phyloP scores from a whole-genome alignment of 805 yeast species.

The Barnettozyma siamensis region DNA sequence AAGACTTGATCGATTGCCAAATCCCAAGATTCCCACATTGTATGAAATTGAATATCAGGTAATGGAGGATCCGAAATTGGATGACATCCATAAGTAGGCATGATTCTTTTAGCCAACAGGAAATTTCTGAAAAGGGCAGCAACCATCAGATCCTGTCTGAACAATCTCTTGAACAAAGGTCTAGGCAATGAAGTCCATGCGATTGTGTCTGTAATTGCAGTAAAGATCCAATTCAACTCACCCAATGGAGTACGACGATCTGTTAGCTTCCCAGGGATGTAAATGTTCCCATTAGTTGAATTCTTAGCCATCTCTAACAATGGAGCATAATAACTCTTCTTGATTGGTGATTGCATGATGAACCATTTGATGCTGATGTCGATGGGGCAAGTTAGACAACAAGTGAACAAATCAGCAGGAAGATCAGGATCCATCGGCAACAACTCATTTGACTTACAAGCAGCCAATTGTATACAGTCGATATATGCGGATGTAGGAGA shows the following conservation, averaged over 20 bases:
- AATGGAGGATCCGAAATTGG: conserved; percentile 92
- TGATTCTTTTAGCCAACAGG: conserved; percentile 82
- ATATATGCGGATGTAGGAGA: conserved; percentile 48
- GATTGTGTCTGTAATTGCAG: conserved; percentile 95
- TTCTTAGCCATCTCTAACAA: conserved; percentile 31
- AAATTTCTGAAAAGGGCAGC: conserved; percentile 95
- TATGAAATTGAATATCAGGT: conserved; percentile 79
- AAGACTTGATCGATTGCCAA: conserved; percentile 92
- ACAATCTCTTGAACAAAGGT: conserved; percentile 80
- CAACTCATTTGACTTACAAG: conserved; percentile 80
- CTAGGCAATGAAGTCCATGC: conserved; percentile 94
- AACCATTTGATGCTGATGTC: conserved; percentile 92
- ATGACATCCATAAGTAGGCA: conserved; percentile 90
- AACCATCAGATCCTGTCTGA: conserved; percentile 93
- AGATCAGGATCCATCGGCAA: conserved; percentile 90
- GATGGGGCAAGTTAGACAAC: conserved; percentile 92
- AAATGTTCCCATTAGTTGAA: conserved; percentile 37
- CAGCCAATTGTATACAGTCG: conserved; percentile 90
- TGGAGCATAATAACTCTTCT: conserved; percentile 36
- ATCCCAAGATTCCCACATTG: conserved; percentile 99
- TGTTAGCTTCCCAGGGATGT: conserved; percentile 84
- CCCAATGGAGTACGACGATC: conserved; percentile 95
- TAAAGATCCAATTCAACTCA: conserved; percentile 94
- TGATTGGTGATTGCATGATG: conserved; percentile 72
- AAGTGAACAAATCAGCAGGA: conserved; percentile 94